These are phyloP conservation scores for Ziziphus jujuba DNA, from an alignment of 306 rosid genomes.

Conservation along the genomic window DNA sequence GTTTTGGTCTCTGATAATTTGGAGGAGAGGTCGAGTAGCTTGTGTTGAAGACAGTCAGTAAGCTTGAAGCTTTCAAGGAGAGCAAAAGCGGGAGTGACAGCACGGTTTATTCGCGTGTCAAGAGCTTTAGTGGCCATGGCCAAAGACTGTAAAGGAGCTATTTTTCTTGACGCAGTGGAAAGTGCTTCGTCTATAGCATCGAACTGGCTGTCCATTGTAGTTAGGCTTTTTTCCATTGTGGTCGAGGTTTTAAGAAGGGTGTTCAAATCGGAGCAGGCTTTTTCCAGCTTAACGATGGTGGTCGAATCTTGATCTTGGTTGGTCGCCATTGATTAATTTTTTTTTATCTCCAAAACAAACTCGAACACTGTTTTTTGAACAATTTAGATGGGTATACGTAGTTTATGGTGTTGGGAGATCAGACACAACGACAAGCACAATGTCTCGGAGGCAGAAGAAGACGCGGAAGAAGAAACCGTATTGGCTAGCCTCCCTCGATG, in stretches of 20 bases:
- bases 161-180: constrained; percentile 46
- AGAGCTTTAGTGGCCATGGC: constrained; percentile 83
- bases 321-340: no score
- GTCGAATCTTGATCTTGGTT: no score
- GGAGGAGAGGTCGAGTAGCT: constrained; percentile 40
- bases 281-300: constrained; percentile 36
- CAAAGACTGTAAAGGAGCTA: constrained; percentile 65
- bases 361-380: no score
- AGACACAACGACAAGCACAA: no score
- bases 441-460: no score
- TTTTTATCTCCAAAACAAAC: no score
- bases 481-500: no score
- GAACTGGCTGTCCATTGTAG: constrained; percentile 47
- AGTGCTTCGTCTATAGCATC: constrained; percentile 50
- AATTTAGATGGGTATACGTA: no score
- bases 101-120: constrained; percentile 67
- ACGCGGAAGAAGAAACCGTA: no score
- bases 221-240: constrained; percentile 42
- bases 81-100: constrained; percentile 65
- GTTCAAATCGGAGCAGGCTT: constrained; percentile 59
- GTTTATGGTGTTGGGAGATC: no score
- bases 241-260: constrained; percentile 43
- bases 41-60: constrained; percentile 56
- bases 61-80: constrained; percentile 58
- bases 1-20: constrained; percentile 34